Base-by-base conservation (phyloP, 768 basidiomycete species). In the Macrolepiota albuminosa region DNA sequence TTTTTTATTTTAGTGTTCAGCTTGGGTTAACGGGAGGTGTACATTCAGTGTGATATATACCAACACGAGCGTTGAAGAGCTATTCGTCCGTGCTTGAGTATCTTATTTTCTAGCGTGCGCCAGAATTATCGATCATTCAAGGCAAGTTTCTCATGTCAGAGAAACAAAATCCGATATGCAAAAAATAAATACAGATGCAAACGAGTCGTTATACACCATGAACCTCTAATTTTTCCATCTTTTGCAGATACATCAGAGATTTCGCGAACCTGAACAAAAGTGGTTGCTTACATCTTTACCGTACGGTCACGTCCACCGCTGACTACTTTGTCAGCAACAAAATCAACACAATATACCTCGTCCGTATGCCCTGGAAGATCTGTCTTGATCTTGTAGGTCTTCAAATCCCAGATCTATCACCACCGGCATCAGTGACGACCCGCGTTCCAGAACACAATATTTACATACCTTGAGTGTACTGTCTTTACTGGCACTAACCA, bases 281-380 rank as follows among this genome's bases (percentile, higher is more conserved):
- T 43, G 26, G 37, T 18, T 18, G 21, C 92, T 65, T 69, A 97
- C 93, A 98, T 98, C 76, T 97, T 97, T 11, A 98, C 85, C 21
- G 85, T 89, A 66, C 86, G 84, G 74, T 98, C 96, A 47, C 90
- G 77, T 14, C 96, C 96, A n/a, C 95, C 96, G 69, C 93, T 96
- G 64, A 97, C 94, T n/a, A 98, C 84, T 72, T 99, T 99, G 76
- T 99, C 96, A 0, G 95, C 95, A 1, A 99, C 95, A 70, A 97
- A 99, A 73, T 98, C 96, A 16, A 99, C 96, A 68, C 96, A 98
- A 75, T 98, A 98, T 39, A 99, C 95, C 71, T 99, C 96, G 65
- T 99, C 96, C 1, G 90, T 91, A 70, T 99, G 96, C 21, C 96
- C 96, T 0, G 95, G 93, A 18, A 99, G 84, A 71, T 99, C 96